Percentiles rank a stretch among this genome's conserved stretches.
phyloP scores from a whole-genome alignment of 495 filamentous ascomycete genomes.

The Aspergillus carlsbadensis region DNA sequence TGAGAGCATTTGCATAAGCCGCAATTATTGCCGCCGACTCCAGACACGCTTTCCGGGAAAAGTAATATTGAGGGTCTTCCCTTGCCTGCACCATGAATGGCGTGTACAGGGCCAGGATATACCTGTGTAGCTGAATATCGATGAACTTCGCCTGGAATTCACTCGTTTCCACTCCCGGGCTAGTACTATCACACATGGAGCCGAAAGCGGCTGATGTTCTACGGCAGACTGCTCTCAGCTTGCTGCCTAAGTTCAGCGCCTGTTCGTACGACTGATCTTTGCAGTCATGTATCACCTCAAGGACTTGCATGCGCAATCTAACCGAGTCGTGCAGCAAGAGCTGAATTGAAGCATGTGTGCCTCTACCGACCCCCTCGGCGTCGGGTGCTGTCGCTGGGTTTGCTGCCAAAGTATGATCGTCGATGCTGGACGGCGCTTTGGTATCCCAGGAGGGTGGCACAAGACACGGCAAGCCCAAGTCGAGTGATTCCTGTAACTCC shows the following conservation, averaged over 20 bases:
- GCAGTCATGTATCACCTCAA: neutral
- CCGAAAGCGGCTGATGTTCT: neutral
- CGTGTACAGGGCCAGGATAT: neutral
- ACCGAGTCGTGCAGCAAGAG: neutral
- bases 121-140: neutral
- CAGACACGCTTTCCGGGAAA: slow-evolving; percentile 38
- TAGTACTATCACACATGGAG: neutral
- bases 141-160: neutral
- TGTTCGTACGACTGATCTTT: neutral
- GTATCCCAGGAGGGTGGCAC: neutral
- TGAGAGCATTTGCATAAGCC: slow-evolving; percentile 17
- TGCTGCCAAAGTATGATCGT: neutral
- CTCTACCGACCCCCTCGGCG: neutral
- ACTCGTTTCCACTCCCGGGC: neutral
- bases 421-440: neutral
- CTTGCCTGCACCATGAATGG: neutral
- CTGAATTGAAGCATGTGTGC: neutral
- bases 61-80: neutral
- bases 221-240: neutral
- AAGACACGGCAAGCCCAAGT: neutral
- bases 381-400: neutral
- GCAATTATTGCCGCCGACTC: slow-evolving; percentile 32
- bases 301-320: neutral
- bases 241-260: neutral
- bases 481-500: neutral